phyloP scores from a whole-genome alignment of 768 basidiomycete genomes.

The Boletales sp. region DNA sequence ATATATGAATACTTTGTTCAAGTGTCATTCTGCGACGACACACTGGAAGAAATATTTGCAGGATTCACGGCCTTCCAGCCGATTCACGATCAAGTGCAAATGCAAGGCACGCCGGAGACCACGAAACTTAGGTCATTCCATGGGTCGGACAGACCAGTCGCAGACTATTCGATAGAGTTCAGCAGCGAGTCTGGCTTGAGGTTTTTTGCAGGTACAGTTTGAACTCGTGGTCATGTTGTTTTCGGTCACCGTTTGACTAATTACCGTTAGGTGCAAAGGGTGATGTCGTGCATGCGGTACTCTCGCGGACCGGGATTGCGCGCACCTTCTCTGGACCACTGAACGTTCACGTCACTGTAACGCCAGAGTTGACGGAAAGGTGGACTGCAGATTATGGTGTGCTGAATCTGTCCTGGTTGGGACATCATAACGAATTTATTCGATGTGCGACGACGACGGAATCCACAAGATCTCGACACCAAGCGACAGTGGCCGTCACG shows the following conservation, averaged over 20 bases:
- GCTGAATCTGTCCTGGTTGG: background rate
- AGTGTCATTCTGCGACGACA: conserved; percentile 12
- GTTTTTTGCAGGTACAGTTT: conserved; percentile 2
- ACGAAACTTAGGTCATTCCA: background rate
- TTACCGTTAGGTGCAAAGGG: background rate
- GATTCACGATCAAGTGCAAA: background rate
- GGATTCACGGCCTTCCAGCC: conserved; percentile 20
- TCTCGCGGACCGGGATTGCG: conserved; percentile 13
- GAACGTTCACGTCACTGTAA: background rate
- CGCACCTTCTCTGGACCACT: conserved; percentile 6
- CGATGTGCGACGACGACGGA: too few species aligned
- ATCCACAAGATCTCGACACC: background rate
- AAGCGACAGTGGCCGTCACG: background rate
- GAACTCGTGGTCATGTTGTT: background rate
- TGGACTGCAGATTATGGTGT: conserved; percentile 7
- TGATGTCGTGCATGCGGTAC: background rate
- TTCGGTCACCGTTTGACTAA: background rate
- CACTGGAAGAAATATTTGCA: conserved; percentile 9
- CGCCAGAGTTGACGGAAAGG: background rate
- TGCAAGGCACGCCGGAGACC: background rate
- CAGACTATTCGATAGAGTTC: conserved; percentile 6
- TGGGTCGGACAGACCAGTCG: background rate
- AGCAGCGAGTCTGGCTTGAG: background rate
- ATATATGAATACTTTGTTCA: conserved; percentile 19
- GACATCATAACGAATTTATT: too few species aligned